Base-by-base conservation (phyloP, 495 filamentous ascomycete genomes). In the Xylona heveae region DNA sequence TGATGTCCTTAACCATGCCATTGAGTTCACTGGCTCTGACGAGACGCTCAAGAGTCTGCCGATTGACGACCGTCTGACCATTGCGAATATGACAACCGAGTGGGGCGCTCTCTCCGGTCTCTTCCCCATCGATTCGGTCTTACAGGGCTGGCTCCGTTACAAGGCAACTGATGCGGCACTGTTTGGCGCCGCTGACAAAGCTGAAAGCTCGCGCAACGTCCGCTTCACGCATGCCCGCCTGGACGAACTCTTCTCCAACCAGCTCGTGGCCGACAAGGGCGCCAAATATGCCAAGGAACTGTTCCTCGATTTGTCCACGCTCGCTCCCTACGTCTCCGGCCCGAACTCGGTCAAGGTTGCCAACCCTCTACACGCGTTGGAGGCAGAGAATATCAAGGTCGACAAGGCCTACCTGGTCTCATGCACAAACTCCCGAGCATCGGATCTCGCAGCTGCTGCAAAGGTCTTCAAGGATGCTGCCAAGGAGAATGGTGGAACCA, bases 61-160 rank as follows among this genome's bases (percentile, higher is more conserved):
- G 0, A 57, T 95, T 4, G 81, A 90, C 44, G 66, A 78, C 48
- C 61, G 84, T 8, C 49, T 94, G 16, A 69, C 81, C 0, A 91
- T 95, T 45, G 68, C 74, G 26, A 95, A 94, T 53, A 94, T 95
- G 88, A 78, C 83, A 0, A 90, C 78, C 0, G 88, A 97, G 49
- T 95, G 84, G 85, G 82, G 80, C 24, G 85, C 82, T 0, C 55
- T 91, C 7, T 65, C 64, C 18, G 78, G 74, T 12, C 52, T 84
- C 10, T 95, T 93, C 55, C 85, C 84, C 3, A 78, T 91, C 35
- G 84, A 97, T 44, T 36, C 42, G 0, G 59, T 69, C 1, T 59
- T 95, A 16, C 55, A 71, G 41, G 50, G 52, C n/a, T 95, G 88
- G 85, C 48, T 85, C 5, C 60, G 70, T 15, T 58, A 55, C 42